Conservation (phyloP, 345 rosid genomes). For the Erodium maritimum region DNA sequence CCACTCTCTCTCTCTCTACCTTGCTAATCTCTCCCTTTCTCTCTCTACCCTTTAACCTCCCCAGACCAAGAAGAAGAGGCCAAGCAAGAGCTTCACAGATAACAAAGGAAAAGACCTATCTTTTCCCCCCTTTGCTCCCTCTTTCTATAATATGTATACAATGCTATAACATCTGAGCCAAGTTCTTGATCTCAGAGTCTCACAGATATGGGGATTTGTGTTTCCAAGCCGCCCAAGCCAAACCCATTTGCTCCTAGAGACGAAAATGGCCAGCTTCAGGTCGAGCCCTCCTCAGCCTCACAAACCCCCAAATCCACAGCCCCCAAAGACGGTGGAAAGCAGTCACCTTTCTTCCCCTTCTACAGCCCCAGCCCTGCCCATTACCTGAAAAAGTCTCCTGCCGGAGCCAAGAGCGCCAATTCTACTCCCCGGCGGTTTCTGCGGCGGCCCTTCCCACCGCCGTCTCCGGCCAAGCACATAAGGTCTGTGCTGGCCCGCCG, state of each 20-base stretch:
- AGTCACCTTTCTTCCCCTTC: constrained; percentile 15
- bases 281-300: constrained; percentile 16
- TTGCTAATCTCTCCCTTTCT: no score
- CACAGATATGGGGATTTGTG: constrained; percentile 53
- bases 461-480: constrained; percentile 91
- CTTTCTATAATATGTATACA: neutral
- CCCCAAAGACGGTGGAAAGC: constrained; percentile 6
- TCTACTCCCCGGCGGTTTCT: constrained; percentile 66
- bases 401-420: constrained; percentile 12
- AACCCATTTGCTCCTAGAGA: constrained; percentile 54
- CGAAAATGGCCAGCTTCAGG: constrained; percentile 18
- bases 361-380: constrained; percentile 15
- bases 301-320: constrained; percentile 18
- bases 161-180: constrained; percentile 6
- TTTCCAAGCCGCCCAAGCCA: constrained; percentile 52
- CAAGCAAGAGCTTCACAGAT: no score
- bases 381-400: constrained; percentile 41
- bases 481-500: constrained; percentile 55
- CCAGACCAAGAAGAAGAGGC: no score
- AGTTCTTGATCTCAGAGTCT: neutral
- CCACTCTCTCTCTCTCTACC: no score
- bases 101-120: no score
- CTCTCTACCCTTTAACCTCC: no score
- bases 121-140: no score
- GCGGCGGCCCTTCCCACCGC: constrained; percentile 71